These are phyloP conservation scores for Cyphellophora attinorum DNA, from an alignment of 2,329 filamentous ascomycete genomes.

Conservation along the genomic window DNA sequence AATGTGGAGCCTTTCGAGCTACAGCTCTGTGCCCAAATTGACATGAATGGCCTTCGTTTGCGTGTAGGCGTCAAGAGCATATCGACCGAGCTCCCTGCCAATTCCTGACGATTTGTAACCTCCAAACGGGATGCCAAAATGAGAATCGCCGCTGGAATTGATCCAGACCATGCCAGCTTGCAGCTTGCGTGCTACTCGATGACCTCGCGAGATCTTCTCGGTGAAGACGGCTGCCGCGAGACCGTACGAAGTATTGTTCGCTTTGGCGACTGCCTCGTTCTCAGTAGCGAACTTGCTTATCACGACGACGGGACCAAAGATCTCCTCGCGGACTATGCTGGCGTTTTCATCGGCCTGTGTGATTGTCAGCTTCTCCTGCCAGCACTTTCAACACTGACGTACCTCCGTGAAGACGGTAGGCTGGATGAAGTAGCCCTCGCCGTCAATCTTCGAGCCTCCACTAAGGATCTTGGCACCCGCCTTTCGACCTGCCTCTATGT, in stretches of 20 bases:
- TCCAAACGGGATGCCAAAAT: slow-evolving; percentile 45
- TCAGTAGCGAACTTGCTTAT: slow-evolving; percentile 27
- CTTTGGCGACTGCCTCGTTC: slow-evolving; percentile 6
- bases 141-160: slow-evolving; percentile 13
- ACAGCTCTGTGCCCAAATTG: slow-evolving; percentile 25
- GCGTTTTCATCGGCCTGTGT: slow-evolving; percentile 17
- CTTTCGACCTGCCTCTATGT: slow-evolving; percentile 59
- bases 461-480: slow-evolving; percentile 57
- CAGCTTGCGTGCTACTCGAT: slow-evolving; percentile 10
- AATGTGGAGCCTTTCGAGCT: no score
- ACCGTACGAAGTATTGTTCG: slow-evolving; percentile 10
- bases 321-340: slow-evolving; percentile 28
- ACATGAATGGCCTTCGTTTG: slow-evolving; percentile 46
- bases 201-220: slow-evolving; percentile 10
- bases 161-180: slow-evolving; percentile 14
- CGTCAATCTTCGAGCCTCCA: slow-evolving; percentile 42
- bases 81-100: slow-evolving; percentile 45
- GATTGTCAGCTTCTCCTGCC: slow-evolving; percentile 21
- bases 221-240: slow-evolving; percentile 14
- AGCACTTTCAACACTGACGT: slow-evolving; percentile 66
- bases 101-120: slow-evolving; percentile 52
- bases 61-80: slow-evolving; percentile 42
- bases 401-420: slow-evolving; percentile 66
- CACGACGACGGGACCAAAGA: slow-evolving; percentile 35
- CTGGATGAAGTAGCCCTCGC: slow-evolving; percentile 24